Conservation (phyloP, 2,329 filamentous ascomycete genomes). For the Laburnicola sp. region DNA sequence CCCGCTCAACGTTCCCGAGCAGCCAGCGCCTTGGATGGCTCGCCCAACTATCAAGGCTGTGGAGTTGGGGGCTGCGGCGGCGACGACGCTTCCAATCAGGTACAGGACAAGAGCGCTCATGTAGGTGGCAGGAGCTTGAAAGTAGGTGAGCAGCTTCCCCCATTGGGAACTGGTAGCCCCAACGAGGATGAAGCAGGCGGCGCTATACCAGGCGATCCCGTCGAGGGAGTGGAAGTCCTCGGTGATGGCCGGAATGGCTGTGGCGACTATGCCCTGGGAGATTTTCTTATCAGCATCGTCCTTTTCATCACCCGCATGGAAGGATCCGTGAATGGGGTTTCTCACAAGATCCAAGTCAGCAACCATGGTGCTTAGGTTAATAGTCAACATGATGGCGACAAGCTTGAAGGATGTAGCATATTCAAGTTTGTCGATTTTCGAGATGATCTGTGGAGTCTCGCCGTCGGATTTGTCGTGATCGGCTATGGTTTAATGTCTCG, state of each 20-base stretch:
- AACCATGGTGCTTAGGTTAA: neutral
- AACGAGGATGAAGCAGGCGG: conserved; percentile 13
- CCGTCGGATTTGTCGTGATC: too few relatives aligned
- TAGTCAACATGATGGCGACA: conserved; percentile 4
- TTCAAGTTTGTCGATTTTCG: too few relatives aligned
- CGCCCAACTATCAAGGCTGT: conserved; percentile 42
- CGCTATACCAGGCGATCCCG: conserved; percentile 23
- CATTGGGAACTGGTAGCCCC: neutral
- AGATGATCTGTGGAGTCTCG: too few relatives aligned
- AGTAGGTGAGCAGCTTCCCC: conserved; percentile 12
- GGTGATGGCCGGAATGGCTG: conserved; percentile 22
- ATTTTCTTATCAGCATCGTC: too few relatives aligned
- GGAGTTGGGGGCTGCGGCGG: neutral
- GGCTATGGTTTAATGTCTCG: too few relatives aligned
- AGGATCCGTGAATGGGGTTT: too few relatives aligned
- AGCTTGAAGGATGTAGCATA: too few relatives aligned
- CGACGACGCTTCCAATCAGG: neutral
- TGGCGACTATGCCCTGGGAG: conserved; percentile 16
- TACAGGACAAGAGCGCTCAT: neutral
- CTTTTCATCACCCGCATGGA: neutral
- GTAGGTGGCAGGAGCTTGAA: neutral
- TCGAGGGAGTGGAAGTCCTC: conserved; percentile 18
- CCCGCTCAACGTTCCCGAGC: conserved; percentile 44
- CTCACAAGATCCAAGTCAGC: neutral
- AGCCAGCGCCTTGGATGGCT: conserved; percentile 43